Base-by-base conservation (phyloP, 106 monocot genomes). In the Platanthera guangdongensis region DNA sequence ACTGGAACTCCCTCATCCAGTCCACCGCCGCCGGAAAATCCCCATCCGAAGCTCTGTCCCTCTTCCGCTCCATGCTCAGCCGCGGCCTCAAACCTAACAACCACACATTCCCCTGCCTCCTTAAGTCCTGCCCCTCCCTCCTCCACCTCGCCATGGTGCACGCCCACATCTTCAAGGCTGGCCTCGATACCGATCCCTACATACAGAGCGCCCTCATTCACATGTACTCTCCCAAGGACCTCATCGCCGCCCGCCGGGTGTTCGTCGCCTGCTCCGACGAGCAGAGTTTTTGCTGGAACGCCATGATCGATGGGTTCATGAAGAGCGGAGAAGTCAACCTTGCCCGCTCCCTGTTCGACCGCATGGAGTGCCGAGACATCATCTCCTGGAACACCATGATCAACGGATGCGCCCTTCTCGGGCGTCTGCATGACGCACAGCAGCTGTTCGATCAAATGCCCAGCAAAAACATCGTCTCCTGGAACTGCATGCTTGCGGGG, bases 291-390 rank as follows among this genome's bases (percentile, higher is more conserved):
- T 85, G 78, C 21, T 83, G 83, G 83, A 89, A 89, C 52, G 76
- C 83, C 11, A 89, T 89, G 88, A 68, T 89, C 15, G 85, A 89
- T 51, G 88, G 85, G 57, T 83, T 57, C 59, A 80, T 86, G n/a
- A 81, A 83, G 48, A 11, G 8, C 45, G 88, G 88, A n/a, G 81
- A 85, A 47, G 11, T 81, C 8, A 76, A 0, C 25, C 64, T 73
- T 6, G 88, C 88, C 7, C 70, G 81, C 13, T 51, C 28, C 9
- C 47, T 83, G 6, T 89, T 89, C 30, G 85, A 83, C 19, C 71
- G 59, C 25, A 89, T 89, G 88, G 81, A 32, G 32, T 79, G 76
- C 52, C 11, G 71, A 45, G 82, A 83, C 54, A 80, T 80, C 9
- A 51, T 87, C n/a, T 86, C 92, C 9, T 92, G 60, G 52, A 85